Conservation (phyloP, 257 asterid genomes). For the Solanum chaucha region DNA sequence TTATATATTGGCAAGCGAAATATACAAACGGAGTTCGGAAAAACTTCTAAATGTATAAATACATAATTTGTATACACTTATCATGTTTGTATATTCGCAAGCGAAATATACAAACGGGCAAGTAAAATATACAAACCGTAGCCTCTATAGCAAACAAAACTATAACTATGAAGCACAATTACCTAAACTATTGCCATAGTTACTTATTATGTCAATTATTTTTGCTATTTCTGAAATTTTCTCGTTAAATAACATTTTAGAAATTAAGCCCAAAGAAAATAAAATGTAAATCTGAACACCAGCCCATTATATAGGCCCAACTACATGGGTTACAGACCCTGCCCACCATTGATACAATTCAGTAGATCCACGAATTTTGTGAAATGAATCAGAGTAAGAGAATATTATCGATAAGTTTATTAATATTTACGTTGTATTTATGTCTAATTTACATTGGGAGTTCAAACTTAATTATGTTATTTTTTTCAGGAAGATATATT, state of each 20-base stretch:
- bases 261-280: not conserved
- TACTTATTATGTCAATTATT: too few species aligned
- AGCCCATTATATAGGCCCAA: not conserved
- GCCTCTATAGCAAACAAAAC: too few species aligned
- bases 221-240: too few species aligned
- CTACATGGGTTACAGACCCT: not conserved
- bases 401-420: not conserved
- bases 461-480: not conserved
- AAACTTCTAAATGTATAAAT: too few species aligned
- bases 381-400: not conserved
- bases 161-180: too few species aligned
- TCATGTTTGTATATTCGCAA: too few species aligned
- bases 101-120: too few species aligned
- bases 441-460: not conserved
- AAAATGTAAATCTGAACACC: not conserved
- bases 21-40: too few species aligned
- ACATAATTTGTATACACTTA: too few species aligned
- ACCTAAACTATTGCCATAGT: too few species aligned
- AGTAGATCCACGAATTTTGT: not conserved
- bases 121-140: too few species aligned
- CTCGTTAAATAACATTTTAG: not conserved
- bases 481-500: not conserved
- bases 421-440: not conserved
- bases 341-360: not conserved
- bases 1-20: too few species aligned